Base-by-base conservation (phyloP, 164 flowering plant genomes). In the Chimonanthus salicifolius region DNA sequence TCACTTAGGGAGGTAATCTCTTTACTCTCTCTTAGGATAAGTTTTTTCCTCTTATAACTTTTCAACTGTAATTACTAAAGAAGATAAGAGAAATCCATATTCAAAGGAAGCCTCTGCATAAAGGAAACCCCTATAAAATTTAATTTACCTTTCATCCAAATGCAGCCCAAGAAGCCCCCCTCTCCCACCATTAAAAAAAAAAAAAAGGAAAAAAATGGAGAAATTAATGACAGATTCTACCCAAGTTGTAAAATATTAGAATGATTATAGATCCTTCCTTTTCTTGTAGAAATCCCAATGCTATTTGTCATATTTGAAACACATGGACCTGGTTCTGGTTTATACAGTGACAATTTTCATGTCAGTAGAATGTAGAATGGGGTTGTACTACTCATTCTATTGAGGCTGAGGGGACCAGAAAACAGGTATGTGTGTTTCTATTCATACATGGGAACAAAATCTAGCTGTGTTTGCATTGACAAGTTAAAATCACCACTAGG, bases 401-500 rank as follows among this genome's bases (percentile, higher is more conserved):
- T 62, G 20, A 5, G 60, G 10, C 15, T 1, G 66, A 2, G 66
- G 66, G 68, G 68, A 65, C 68, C 68, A 65, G 43, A 4, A 20
- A 65, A 9, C 13, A 43, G 44, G 13, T 7, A 33, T 43, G 47
- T 65, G 68, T n/a, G 15, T 9, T 65, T 65, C 7, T 65, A 44
- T 45, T 65, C 47, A 13, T 45, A 15, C 47, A 43, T 65, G 68
- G 16, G 10, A 65, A 65, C 68, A 65, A 45, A 65, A 45, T 65
- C 68, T 65, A 65, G 68, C 47, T 65, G 68, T 65, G 68, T 44
- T 11, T 45, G 18, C 44, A 43, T 45, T 45, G 68, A 44, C 47
- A 4, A 33, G 68, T 65, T 65, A 44, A 65, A 65, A 65, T 65
- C 48, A 13, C 15, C 68, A 4, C 47, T 3, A 65, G 49, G 16